Percentiles rank a stretch among this genome's conserved stretches.
phyloP scores from a whole-genome alignment of 164 flowering plant species.

The Tetracentron sinense region DNA sequence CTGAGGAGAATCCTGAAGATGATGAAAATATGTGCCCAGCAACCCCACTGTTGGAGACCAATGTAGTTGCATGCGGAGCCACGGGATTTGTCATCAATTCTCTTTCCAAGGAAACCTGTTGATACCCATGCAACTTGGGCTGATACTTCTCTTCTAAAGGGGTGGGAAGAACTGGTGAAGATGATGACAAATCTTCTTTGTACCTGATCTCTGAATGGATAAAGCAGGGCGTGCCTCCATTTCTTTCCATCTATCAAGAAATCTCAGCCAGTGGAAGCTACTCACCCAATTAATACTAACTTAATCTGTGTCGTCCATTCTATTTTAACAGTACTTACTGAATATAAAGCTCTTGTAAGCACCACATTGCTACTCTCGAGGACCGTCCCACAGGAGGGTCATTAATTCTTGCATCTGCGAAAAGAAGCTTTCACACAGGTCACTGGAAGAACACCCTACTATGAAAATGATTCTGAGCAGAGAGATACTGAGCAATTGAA shows the following conservation, averaged over 20 bases:
- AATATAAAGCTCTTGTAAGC: neutral
- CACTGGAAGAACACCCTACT: neutral
- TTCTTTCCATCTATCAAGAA: constrained; percentile 25
- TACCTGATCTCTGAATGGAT: constrained; percentile 55
- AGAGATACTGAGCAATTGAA: too few species aligned
- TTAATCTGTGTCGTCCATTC: neutral
- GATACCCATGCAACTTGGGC: constrained; percentile 53
- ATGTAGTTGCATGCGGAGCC: constrained; percentile 28
- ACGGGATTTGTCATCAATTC: constrained; percentile 39
- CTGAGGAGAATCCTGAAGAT: constrained; percentile 59
- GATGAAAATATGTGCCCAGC: constrained; percentile 76
- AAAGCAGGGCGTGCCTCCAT: constrained; percentile 73
- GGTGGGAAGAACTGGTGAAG: constrained; percentile 54
- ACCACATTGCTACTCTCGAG: neutral
- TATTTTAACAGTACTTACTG: neutral
- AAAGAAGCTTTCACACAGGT: neutral
- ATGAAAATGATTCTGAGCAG: neutral
- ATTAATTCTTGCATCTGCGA: constrained; percentile 3
- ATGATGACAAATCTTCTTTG: constrained; percentile 46
- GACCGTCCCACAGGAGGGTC: neutral
- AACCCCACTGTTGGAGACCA: constrained; percentile 47
- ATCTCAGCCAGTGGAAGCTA: neutral
- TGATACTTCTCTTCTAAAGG: constrained; percentile 45
- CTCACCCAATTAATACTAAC: neutral
- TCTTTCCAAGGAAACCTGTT: constrained; percentile 46